Evolutionary conservation across 1,139 yeast genomes (phyloP).

Genomic region (Yamadazyma spencermartinsiae): DNA sequence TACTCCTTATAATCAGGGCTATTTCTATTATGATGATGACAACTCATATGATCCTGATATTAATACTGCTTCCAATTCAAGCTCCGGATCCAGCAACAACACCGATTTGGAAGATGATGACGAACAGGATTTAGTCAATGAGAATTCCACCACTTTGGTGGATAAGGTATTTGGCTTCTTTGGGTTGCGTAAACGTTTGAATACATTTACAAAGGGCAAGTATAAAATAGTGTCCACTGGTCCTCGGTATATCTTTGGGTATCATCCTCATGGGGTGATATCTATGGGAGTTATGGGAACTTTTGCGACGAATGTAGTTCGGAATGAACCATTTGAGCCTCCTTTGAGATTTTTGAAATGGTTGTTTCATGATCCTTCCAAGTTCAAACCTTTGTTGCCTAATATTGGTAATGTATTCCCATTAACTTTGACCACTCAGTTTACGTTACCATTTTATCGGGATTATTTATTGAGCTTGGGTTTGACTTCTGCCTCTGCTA

Average conservation of each 20-base stretch:
- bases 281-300: conserved; percentile 91
- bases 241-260: conserved; percentile 84
- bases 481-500: conserved; percentile 78
- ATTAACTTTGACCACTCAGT: conserved; percentile 81
- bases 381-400: conserved; percentile 61
- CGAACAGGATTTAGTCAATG: conserved; percentile 47
- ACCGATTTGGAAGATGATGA: conserved; percentile 27
- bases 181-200: conserved; percentile 42
- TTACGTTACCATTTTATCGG: conserved; percentile 82
- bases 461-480: conserved; percentile 85
- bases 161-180: conserved; percentile 38
- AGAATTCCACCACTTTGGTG: conserved; percentile 36
- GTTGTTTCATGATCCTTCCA: conserved; percentile 44
- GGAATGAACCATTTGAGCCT: conserved; percentile 47
- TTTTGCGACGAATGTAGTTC: conserved; percentile 73
- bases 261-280: conserved; percentile 96
- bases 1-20: neutral
- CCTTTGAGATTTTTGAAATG: conserved; percentile 55
- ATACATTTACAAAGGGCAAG: conserved; percentile 22
- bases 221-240: conserved; percentile 49
- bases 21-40: conserved; percentile 7
- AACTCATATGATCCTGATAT: neutral
- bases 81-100: neutral
- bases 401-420: conserved; percentile 75
- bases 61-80: conserved; percentile 3